Base-by-base conservation (phyloP, 768 basidiomycete species). In the Russula compacta region DNA sequence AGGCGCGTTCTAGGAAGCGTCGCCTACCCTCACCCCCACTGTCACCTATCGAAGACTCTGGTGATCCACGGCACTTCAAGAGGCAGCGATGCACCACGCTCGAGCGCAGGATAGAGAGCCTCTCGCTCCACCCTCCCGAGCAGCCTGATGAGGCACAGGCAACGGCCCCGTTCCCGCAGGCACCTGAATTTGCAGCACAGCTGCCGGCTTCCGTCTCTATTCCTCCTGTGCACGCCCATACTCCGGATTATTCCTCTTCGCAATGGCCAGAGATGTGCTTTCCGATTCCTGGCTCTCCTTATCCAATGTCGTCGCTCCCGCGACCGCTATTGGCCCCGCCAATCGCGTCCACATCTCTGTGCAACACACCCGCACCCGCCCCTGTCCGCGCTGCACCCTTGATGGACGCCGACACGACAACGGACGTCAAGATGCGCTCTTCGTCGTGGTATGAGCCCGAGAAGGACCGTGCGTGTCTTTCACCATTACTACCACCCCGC, bases 381-480 rank as follows among this genome's bases (percentile, higher is more conserved):
- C 24, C 3, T 29, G 24, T 29, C 24, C 24, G 3, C 3, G 24
- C 24, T 29, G 3, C 59, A 54, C 36, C 29, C 36, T 8, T 24
- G 6, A 35, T 21, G n/a, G 47, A 48, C 38, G 32, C 40, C 24
- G 42, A 56, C 14, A n/a, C 10, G 54, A 24, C 38, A 24, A 32
- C 36, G 32, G 60, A 52, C 52, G 47, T 66, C 47, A 61, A 56
- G 19, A 66, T 66, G 66, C 64, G 51, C n/a, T 39, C 48, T 6
- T 59, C 60, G n/a, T 66, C 66, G 10, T 66, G 66, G 66, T 66
- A 65, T 29, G 66, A 66, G 36, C 60, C 66, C 17, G 60, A 65
- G 48, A 65, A 65, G 40, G 66, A 66, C 24, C 56, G 66, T 66
- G 33, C 39, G 66, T 59, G 10, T 42, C 24, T 15, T 40, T 17